phyloP scores from a whole-genome alignment of 176 grass and related monocot genomes.

The Echinochloa phyllopogon region DNA sequence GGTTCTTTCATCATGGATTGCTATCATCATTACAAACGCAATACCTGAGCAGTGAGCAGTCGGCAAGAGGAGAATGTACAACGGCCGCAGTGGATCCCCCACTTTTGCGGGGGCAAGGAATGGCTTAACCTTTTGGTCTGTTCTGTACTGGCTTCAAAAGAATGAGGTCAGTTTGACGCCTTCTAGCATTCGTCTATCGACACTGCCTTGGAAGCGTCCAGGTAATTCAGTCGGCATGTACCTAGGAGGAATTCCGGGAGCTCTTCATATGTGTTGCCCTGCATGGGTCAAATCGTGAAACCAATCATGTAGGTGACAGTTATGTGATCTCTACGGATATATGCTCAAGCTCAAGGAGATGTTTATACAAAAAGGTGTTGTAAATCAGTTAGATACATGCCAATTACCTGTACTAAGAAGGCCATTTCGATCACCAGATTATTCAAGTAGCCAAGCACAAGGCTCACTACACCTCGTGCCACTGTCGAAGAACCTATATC shows the following conservation, averaged over 20 bases:
- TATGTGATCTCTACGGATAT: not conserved
- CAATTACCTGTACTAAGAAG: slow-evolving; percentile 83
- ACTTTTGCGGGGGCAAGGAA: slow-evolving; percentile 34
- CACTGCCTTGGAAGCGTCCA: slow-evolving; percentile 81
- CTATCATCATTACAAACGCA: slow-evolving; percentile 46
- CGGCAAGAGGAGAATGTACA: slow-evolving; percentile 51
- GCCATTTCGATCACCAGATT: slow-evolving; percentile 99
- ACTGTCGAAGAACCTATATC: slow-evolving; percentile 92
- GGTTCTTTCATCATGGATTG: slow-evolving; percentile 30
- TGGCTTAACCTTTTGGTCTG: slow-evolving; percentile 39
- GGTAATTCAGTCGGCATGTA: slow-evolving; percentile 83
- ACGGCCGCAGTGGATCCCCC: slow-evolving; percentile 13
- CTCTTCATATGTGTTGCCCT: slow-evolving; percentile 96
- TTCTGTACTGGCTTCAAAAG: slow-evolving; percentile 41
- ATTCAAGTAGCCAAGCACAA: slow-evolving; percentile 89
- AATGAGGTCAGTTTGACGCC: slow-evolving; percentile 26
- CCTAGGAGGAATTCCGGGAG: slow-evolving; percentile 88
- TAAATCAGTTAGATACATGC: not conserved
- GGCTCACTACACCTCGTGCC: slow-evolving; percentile 86
- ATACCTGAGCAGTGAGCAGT: slow-evolving; percentile 38
- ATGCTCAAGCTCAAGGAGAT: not conserved
- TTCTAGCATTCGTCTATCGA: slow-evolving; percentile 66
- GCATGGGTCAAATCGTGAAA: slow-evolving; percentile 28
- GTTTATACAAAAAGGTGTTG: not conserved
- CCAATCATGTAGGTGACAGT: not conserved